Conservation (phyloP, 305 asterid genomes). For the Ilex paraguariensis region DNA sequence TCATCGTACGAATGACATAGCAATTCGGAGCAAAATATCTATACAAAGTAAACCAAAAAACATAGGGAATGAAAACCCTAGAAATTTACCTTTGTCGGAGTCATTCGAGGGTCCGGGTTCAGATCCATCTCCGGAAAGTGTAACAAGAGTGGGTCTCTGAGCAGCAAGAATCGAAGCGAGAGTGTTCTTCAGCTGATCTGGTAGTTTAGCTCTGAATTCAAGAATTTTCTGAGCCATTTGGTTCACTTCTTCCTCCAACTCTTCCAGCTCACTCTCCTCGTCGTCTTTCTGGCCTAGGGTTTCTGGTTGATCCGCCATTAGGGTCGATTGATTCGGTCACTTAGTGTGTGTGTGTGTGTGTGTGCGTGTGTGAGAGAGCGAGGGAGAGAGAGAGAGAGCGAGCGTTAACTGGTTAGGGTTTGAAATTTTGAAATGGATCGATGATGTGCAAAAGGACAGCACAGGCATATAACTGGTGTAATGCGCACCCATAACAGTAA, state of each 20-base stretch:
- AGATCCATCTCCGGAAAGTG: conserved; percentile 16
- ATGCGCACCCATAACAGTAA: no score
- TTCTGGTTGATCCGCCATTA: conserved; percentile 25
- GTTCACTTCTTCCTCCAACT: conserved; percentile 49
- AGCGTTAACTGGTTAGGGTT: no score
- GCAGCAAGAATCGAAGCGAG: conserved; percentile 46
- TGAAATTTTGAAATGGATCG: no score
- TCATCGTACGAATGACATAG: no score
- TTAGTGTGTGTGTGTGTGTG: no score
- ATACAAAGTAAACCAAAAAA: not conserved
- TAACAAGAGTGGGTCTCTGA: conserved; percentile 39
- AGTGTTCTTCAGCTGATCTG: conserved; percentile 44
- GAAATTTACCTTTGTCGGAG: conserved; percentile 33
- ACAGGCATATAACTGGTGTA: no score
- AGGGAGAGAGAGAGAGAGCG: no score
- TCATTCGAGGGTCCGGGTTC: conserved; percentile 23
- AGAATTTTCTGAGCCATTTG: conserved; percentile 45
- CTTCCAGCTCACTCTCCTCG: conserved; percentile 25
- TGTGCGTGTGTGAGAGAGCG: no score
- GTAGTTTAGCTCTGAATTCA: conserved; percentile 43
- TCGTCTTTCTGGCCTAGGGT: conserved; percentile 21
- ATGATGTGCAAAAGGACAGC: no score
- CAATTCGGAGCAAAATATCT: no score
- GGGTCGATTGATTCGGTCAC: not conserved
- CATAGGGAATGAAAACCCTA: conserved; percentile 2